Base-by-base conservation (phyloP, 371 early-diverging fungal genomes). In the Umbelopsis sp. region DNA sequence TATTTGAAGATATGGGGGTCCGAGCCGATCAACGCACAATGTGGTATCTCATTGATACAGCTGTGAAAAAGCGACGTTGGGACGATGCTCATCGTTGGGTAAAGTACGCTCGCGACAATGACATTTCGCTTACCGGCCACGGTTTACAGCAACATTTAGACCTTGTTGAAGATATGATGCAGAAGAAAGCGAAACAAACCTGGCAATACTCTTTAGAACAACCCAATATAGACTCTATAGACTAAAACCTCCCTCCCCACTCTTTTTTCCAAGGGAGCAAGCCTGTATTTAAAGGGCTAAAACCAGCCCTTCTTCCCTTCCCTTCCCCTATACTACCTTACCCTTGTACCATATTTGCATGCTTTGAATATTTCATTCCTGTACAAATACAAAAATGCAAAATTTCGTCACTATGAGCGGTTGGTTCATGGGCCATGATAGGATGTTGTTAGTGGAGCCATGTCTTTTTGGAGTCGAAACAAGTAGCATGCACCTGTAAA, bases 21-120 rank as follows among this genome's bases (percentile, higher is more conserved):
- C n/a, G 62, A 1, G 57, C 69, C 65, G 67, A 80, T 65, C 80
- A 82, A 66, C 76, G 70, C 9, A 82, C 83, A 0, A 44, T 73
- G 8, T 82, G 75, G 74, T 77, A 77, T 44, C n/a, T 82, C 62
- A 69, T 69, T 0, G 69, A 68, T 29, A 45, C 74, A 4, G 76
- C 77, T 11, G 70, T 68, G 45, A 53, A 50, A 14, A 65, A 70
- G 48, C 68, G 66, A 9, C 57, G 73, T 10, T 44, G 50, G 20
- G 65, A 69, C 37, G 52, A 62, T 45, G 80, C 76, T 62, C 52
- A 64, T 11, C 38, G 74, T 35, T 80, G 77, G 74, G 69, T 82
- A 10, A 8, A 2, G 8, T 57, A 57, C n/a, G 57, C 57, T 4
- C 3, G 32, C 4, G 11, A 9, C 4, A 32, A 57, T 35, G 18